Evolutionary conservation across 352 stramenopile species (phyloP).

Genomic region (Phytophthora cactorum): DNA sequence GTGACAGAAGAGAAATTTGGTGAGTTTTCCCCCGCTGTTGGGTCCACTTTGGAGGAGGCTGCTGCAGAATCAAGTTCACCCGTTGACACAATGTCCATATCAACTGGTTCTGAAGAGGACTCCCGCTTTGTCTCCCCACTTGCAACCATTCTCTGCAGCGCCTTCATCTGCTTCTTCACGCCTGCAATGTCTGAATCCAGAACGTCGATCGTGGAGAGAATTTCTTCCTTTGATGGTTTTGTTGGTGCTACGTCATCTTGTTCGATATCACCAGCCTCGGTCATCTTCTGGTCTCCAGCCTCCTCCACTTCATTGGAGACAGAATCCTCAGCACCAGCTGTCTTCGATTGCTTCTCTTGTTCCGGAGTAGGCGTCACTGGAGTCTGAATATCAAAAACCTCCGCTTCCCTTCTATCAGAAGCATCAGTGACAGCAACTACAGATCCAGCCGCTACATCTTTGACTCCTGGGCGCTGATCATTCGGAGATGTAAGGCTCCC

Average conservation of each 20-base stretch:
- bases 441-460: slow-evolving; percentile 9
- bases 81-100: slow-evolving; percentile 45
- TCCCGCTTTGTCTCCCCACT: slow-evolving; percentile 63
- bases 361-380: slow-evolving; percentile 3
- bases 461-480: background rate
- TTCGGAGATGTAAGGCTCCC: background rate
- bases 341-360: slow-evolving; percentile 16
- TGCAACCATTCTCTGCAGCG: slow-evolving; percentile 52
- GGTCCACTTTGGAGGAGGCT: slow-evolving; percentile 7
- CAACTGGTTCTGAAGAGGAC: slow-evolving; percentile 38
- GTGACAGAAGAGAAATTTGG: slow-evolving; percentile 9
- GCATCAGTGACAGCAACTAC: background rate
- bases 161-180: slow-evolving; percentile 77
- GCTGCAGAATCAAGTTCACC: slow-evolving; percentile 3
- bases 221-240: slow-evolving; percentile 75
- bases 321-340: slow-evolving; percentile 1
- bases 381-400: slow-evolving; percentile 5
- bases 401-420: slow-evolving; percentile 2
- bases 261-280: slow-evolving; percentile 12
- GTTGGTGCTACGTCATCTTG: slow-evolving; percentile 6
- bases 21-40: background rate
- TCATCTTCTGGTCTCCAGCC: slow-evolving; percentile 6
- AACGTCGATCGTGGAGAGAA: slow-evolving; percentile 80
- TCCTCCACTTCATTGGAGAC: slow-evolving; percentile 9
- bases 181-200: slow-evolving; percentile 73